These are phyloP conservation scores for Colletotrichum euphorbiae DNA, from an alignment of 2,329 filamentous ascomycete species.

Conservation along the genomic window DNA sequence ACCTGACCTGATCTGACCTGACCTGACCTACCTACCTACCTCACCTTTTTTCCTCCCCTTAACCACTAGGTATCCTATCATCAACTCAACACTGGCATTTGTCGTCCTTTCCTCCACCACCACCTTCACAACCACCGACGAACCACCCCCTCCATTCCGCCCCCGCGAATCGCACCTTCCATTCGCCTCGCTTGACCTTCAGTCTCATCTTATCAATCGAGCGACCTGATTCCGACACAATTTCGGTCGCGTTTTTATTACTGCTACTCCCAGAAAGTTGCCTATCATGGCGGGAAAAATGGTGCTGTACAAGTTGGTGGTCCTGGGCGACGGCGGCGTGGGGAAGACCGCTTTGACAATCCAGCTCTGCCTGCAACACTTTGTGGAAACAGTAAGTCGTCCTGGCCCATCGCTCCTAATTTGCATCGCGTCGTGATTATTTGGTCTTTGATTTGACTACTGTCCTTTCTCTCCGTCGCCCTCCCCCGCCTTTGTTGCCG, in stretches of 20 bases:
- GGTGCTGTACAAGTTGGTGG: slow-evolving; percentile 96
- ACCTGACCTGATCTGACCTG: neutral
- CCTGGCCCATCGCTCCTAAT: slow-evolving; percentile 15
- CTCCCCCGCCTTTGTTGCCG: slow-evolving; percentile 37
- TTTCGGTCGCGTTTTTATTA: slow-evolving; percentile 34
- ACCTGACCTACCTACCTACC: slow-evolving; percentile 20
- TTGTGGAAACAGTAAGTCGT: slow-evolving; percentile 85
- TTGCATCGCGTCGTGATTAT: slow-evolving; percentile 7
- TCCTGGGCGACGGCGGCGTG: slow-evolving; percentile 92
- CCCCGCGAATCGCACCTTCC: slow-evolving; percentile 34
- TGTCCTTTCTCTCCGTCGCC: slow-evolving; percentile 28
- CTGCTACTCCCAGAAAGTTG: slow-evolving; percentile 38
- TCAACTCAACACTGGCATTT: slow-evolving; percentile 31
- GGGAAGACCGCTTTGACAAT: slow-evolving; percentile 95
- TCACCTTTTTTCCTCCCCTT: slow-evolving; percentile 24
- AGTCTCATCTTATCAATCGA: slow-evolving; percentile 32
- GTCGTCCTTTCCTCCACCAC: slow-evolving; percentile 40
- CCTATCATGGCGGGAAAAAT: slow-evolving; percentile 86
- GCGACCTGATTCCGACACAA: slow-evolving; percentile 16
- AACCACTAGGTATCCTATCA: slow-evolving; percentile 34
- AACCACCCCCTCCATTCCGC: slow-evolving; percentile 38
- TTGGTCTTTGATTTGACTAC: slow-evolving; percentile 8
- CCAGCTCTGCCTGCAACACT: slow-evolving; percentile 97
- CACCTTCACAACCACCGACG: slow-evolving; percentile 41
- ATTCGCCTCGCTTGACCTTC: slow-evolving; percentile 20